Base-by-base conservation (phyloP, 2,329 filamentous ascomycete genomes). In the Cordyceps tenuipes region DNA sequence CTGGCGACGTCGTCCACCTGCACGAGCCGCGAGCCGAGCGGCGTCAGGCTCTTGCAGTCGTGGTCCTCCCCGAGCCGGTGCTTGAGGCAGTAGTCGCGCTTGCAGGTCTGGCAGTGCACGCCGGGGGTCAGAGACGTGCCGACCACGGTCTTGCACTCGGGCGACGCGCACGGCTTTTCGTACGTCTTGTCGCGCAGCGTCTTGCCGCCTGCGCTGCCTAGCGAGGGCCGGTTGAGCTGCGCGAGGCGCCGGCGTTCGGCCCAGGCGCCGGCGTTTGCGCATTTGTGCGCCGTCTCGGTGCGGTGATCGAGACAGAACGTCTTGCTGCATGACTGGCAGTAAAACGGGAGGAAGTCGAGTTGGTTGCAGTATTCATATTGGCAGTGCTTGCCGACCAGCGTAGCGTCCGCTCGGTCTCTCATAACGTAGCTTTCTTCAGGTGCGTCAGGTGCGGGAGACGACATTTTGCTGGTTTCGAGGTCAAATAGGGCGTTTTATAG, bases 221-320 rank as follows among this genome's bases (percentile, higher is more conserved):
- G 78, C 44, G 80, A 80, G 2, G 79, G 77, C 44, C 74, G 76
- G 9, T 80, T 72, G 12, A 84, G 76, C 66, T 83, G 77, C 15
- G 82, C 82, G 63, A 76, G 72, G 6, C 84, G 79, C 64, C 76
- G 76, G 26, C 82, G 79, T 68, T 78, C 77, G 17, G 84, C 84
- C 84, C 84, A 87, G 59, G 82, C 84, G 63, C 85, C 85, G 2
- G 75, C 77, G 55, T 83, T 77, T 56, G 75, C 67, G 73, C 85
- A 88, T 69, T 85, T 82, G 76, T 99, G 95, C 0, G 90, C 77
- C 21, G 84, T 83, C 77, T 97, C 93, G 68, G 85, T 88, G 59
- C 93, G 89, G 79, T 99, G 94, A 71, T 97, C 93, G 65, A 96
- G 88, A 73, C 95, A 99, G 77, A 86, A 99, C 17, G 88, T 93